phyloP scores from a whole-genome alignment of 208 protist species.

The Vickermania spadyakhi region DNA sequence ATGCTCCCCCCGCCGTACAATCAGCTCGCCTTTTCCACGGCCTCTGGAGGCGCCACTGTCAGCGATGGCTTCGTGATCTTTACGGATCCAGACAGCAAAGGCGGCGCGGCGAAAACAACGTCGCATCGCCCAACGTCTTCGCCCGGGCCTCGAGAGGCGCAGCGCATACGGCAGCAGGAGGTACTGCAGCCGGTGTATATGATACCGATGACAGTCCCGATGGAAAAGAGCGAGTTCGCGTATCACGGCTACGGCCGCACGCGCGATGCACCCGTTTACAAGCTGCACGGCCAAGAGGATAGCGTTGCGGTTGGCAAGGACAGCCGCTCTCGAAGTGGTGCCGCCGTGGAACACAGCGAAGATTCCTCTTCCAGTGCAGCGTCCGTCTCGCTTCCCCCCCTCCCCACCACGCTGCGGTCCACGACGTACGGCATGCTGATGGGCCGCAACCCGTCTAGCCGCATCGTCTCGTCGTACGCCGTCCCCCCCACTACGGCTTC shows the following conservation, averaged over 20 bases:
- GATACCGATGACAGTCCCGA: conserved; percentile 27
- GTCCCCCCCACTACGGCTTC: conserved; percentile 5
- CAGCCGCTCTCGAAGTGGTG: not conserved
- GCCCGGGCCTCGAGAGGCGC: not conserved
- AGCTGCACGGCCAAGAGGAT: not conserved
- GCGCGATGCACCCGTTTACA: not conserved
- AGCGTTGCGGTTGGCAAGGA: not conserved
- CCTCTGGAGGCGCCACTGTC: not conserved
- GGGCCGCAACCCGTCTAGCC: not conserved
- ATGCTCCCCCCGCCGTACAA: not conserved
- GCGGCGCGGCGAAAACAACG: not conserved
- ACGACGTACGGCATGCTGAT: conserved; percentile 1
- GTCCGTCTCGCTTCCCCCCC: not conserved
- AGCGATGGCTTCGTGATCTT: conserved; percentile 2
- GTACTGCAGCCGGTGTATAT: conserved; percentile 24
- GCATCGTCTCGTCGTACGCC: not conserved
- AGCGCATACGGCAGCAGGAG: not conserved
- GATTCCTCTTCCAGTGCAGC: not conserved
- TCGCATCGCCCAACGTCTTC: not conserved
- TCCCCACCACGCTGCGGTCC: not conserved
- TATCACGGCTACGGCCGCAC: conserved; percentile 20
- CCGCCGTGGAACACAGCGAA: conserved; percentile 3
- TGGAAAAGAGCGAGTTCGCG: conserved; percentile 9
- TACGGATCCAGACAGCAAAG: not conserved
- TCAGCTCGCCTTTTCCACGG: not conserved